Evolutionary conservation across 1,284 basidiomycete genomes (phyloP), one percentile per base, ranked within the genome.

Genomic region (Porphyrellus sp.): DNA sequence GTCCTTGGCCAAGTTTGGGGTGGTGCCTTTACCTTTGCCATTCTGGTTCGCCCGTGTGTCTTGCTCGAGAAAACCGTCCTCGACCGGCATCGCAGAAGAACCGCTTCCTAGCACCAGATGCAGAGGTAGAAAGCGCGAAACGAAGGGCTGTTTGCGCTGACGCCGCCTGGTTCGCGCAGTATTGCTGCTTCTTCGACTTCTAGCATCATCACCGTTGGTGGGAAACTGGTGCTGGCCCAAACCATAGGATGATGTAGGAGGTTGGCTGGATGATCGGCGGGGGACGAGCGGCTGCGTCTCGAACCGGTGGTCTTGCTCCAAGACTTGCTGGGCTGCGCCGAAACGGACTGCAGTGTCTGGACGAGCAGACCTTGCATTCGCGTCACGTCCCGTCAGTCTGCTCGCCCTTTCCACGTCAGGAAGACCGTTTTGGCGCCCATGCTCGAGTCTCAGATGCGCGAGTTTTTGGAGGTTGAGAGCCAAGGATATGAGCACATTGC

Each of bases 381-480:
- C 23, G 39, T 56, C 50, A 28, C 24, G 50, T 23, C 44, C 37
- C 25, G 30, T 23, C 20, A 27, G 42, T 46, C 66, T 53, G 11
- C 44, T 40, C 44, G 51, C 57, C 39, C 59, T 49, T 37, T 59
- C 61, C 18, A 46, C 40, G 38, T 57, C 58, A 13, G 28, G 20
- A 23, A 31, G 34, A 16, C 27, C 20, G n/a, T 53, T 51, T 52
- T 62, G 61, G 16, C 68, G 65, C 45, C 70, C 68, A 34, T 63
- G 68, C 59, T 85, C 84, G 23, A 92, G 75, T 31, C 88, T 79
- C 61, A 80, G 79, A 72, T 98, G 94, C 0, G 93, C 93, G 7
- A 97, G 82, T 69, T 97, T 97, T 72, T 97, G 94, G 37, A 91
- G 75, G 66, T 93, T 94, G 63, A 98, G 78, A 3, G 93, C 94